These are phyloP conservation scores for Hypericum perforatum DNA, from an alignment of 345 rosid genomes.

Conservation along the genomic window DNA sequence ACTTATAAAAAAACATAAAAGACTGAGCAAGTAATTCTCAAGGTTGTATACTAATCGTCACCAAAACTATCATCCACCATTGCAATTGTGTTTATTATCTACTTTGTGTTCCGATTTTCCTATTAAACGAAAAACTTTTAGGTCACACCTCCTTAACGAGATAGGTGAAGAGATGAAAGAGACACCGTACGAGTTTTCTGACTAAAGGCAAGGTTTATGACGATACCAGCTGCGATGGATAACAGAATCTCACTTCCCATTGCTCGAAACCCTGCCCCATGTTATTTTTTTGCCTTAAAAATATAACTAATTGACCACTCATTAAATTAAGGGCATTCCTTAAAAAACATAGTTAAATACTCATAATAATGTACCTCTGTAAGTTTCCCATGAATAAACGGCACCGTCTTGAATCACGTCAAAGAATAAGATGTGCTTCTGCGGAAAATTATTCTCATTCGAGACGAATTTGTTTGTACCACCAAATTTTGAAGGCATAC, in stretches of 20 bases:
- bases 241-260: slow-evolving; percentile 37
- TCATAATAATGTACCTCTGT: slow-evolving; percentile 31
- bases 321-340: not conserved
- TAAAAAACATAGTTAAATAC: not conserved
- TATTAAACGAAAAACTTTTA: too few relatives aligned
- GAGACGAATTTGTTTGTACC: slow-evolving; percentile 12
- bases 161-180: not conserved
- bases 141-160: too few relatives aligned
- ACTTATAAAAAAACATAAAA: too few relatives aligned
- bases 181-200: slow-evolving; percentile 48
- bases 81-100: too few relatives aligned
- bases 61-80: too few relatives aligned
- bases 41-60: too few relatives aligned
- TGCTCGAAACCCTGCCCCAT: slow-evolving; percentile 42
- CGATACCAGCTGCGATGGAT: slow-evolving; percentile 22
- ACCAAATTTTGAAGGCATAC: too few relatives aligned
- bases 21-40: too few relatives aligned
- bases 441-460: slow-evolving; percentile 33
- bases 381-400: slow-evolving; percentile 76
- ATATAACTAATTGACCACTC: not conserved
- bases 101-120: too few relatives aligned
- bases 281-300: not conserved
- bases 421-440: slow-evolving; percentile 72
- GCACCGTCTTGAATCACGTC: slow-evolving; percentile 67
- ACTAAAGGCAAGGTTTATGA: slow-evolving; percentile 43